Conservation (phyloP, 2,329 filamentous ascomycete species). For the Cercospora citrullina region DNA sequence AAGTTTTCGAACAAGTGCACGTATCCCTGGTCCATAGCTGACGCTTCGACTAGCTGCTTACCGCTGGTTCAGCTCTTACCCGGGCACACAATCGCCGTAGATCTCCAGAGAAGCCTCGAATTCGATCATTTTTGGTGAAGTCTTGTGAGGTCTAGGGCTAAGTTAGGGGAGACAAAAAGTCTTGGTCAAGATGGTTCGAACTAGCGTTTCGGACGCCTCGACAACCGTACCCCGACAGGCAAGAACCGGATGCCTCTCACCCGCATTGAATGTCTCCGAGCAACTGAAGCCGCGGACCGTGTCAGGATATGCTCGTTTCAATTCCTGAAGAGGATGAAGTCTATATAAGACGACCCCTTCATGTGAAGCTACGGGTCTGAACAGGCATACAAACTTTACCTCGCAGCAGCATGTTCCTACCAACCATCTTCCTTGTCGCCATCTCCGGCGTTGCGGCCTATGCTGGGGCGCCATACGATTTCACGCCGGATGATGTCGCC, state of each 20-base stretch:
- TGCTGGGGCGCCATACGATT: not conserved
- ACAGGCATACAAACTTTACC: not conserved
- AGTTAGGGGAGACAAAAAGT: no score
- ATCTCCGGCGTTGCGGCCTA: not conserved
- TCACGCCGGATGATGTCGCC: not conserved
- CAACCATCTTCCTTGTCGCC: not conserved
- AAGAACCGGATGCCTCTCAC: not conserved
- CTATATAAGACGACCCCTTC: not conserved
- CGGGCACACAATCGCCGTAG: not conserved
- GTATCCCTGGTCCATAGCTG: not conserved
- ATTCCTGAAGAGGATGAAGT: no score
- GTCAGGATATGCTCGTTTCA: no score
- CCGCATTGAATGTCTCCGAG: not conserved
- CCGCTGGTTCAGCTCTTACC: not conserved
- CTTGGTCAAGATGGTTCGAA: not conserved
- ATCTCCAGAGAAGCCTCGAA: not conserved
- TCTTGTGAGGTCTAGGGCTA: no score
- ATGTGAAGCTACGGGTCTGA: not conserved
- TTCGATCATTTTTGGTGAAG: not conserved
- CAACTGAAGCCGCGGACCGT: not conserved
- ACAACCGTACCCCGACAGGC: not conserved
- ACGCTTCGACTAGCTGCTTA: not conserved
- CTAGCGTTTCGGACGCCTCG: not conserved
- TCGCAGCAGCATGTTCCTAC: not conserved
- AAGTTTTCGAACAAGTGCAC: not conserved